Conservation (phyloP, 1,284 basidiomycete genomes). For the Pascua guehoae region DNA sequence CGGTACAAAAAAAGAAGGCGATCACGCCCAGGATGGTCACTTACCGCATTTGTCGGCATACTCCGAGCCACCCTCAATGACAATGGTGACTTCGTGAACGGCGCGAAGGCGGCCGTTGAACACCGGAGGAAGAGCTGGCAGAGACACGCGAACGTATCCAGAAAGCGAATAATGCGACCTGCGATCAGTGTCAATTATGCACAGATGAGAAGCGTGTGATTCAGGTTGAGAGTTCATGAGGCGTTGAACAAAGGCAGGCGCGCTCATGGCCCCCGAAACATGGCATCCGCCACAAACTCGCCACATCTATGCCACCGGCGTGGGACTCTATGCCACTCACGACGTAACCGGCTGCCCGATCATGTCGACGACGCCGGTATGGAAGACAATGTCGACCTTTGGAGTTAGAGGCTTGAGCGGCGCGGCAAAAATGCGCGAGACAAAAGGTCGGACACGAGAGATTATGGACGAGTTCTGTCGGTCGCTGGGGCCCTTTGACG, state of each 20-base stretch:
- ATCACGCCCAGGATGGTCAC: constrained; percentile 5
- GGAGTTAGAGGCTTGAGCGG: background rate
- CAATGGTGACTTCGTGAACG: constrained; percentile 28
- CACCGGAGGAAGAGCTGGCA: constrained; percentile 7
- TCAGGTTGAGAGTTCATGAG: too few species aligned
- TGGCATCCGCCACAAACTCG: too few species aligned
- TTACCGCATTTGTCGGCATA: constrained; percentile 41
- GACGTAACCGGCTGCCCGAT: background rate
- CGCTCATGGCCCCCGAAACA: too few species aligned
- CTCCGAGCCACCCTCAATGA: constrained; percentile 43
- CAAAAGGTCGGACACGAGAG: too few species aligned
- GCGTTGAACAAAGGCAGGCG: too few species aligned
- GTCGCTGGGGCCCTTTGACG: too few species aligned
- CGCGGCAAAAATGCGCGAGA: too few species aligned
- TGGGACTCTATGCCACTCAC: background rate
- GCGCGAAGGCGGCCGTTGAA: constrained; percentile 6
- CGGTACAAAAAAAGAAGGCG: too few species aligned
- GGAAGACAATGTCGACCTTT: background rate
- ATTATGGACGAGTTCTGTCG: too few species aligned
- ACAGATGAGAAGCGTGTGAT: background rate
- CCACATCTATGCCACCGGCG: background rate
- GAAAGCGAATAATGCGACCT: constrained; percentile 27
- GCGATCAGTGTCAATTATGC: background rate
- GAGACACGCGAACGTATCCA: constrained; percentile 16
- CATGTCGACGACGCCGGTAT: background rate